These are phyloP conservation scores for Chamaecrista fasciculata DNA, from an alignment of 306 rosid genomes.

Conservation along the genomic window DNA sequence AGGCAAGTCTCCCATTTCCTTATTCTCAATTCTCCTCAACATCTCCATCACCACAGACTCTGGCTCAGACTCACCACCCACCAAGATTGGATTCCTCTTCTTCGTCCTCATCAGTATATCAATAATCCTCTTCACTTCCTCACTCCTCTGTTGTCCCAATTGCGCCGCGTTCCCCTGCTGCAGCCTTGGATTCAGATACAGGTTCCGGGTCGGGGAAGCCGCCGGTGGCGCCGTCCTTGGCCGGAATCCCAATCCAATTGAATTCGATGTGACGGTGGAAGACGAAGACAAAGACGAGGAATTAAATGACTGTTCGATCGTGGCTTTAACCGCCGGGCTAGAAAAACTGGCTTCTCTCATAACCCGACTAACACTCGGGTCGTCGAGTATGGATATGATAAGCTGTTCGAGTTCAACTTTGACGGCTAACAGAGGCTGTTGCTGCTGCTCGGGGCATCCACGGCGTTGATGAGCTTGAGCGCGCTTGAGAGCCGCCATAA, in stretches of 20 bases:
- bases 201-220: constrained; percentile 27
- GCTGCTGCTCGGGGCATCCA: constrained; percentile 78
- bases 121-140: constrained; percentile 48
- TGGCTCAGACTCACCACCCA: constrained; percentile 90
- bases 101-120: constrained; percentile 61
- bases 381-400: constrained; percentile 70
- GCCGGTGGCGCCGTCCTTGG: constrained; percentile 12
- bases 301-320: constrained; percentile 54
- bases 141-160: constrained; percentile 40
- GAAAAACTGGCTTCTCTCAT: constrained; percentile 77
- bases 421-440: constrained; percentile 71
- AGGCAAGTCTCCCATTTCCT: constrained; percentile 58
- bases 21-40: constrained; percentile 61
- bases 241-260: constrained; percentile 48
- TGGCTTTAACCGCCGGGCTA: constrained; percentile 63
- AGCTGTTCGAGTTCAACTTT: constrained; percentile 79
- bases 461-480: constrained; percentile 81
- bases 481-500: constrained; percentile 66
- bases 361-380: constrained; percentile 71
- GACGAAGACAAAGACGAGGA: constrained; percentile 10
- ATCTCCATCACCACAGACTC: constrained; percentile 68
- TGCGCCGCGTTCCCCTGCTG: constrained; percentile 44
- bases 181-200: constrained; percentile 55
- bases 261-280: constrained; percentile 31
- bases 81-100: constrained; percentile 87